Conservation (phyloP, 306 rosid genomes). For the Alnus rubra region DNA sequence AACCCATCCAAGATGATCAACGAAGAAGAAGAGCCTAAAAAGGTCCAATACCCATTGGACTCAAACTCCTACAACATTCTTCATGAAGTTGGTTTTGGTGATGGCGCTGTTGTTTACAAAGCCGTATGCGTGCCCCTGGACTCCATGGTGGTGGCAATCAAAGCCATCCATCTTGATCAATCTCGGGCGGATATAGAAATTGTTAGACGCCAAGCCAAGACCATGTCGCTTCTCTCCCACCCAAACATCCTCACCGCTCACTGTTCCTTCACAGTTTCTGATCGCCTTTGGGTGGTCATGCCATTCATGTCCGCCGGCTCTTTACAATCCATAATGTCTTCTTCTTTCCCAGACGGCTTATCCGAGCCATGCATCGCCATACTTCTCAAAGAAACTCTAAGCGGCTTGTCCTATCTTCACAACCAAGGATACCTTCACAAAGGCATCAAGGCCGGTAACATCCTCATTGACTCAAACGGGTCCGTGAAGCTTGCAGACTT, state of each 20-base stretch:
- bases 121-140: slow-evolving; percentile 55
- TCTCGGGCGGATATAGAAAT: slow-evolving; percentile 41
- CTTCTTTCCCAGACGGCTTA: slow-evolving; percentile 48
- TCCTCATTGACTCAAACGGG: slow-evolving; percentile 56
- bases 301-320: slow-evolving; percentile 72
- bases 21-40: slow-evolving; percentile 22
- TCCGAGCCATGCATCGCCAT: slow-evolving; percentile 53
- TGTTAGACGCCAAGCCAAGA: slow-evolving; percentile 47
- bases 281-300: slow-evolving; percentile 72
- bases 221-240: slow-evolving; percentile 56
- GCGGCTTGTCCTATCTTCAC: slow-evolving; percentile 65
- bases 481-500: slow-evolving; percentile 36
- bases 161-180: slow-evolving; percentile 60
- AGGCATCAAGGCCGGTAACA: slow-evolving; percentile 65
- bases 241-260: slow-evolving; percentile 60
- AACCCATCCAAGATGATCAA: neutral
- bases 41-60: slow-evolving; percentile 55
- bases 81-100: slow-evolving; percentile 51
- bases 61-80: slow-evolving; percentile 36
- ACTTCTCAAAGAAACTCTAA: slow-evolving; percentile 48
- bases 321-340: slow-evolving; percentile 52
- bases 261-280: slow-evolving; percentile 58
- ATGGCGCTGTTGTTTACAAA: slow-evolving; percentile 58
- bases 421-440: slow-evolving; percentile 63
- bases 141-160: slow-evolving; percentile 58